Percentiles rank a stretch among this genome's conserved stretches.
These are phyloP conservation scores for Colletotrichum caudatum DNA, from an alignment of 2,329 filamentous ascomycete genomes.

Conservation along the genomic window DNA sequence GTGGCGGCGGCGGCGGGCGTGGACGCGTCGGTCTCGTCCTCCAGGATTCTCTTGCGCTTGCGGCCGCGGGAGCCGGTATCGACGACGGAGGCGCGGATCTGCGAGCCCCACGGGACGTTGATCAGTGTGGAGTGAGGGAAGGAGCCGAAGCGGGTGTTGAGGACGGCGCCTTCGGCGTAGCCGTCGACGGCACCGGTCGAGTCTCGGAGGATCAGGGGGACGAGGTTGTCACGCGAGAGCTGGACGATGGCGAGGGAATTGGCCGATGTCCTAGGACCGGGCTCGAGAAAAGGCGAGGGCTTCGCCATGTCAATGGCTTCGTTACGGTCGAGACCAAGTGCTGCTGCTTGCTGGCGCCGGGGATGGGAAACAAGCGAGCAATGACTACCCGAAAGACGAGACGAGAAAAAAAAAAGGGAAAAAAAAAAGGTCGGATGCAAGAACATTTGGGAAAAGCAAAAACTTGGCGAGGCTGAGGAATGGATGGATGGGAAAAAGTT, in stretches of 20 bases:
- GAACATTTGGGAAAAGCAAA: background rate
- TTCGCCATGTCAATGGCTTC: slow-evolving; percentile 49
- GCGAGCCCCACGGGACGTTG: slow-evolving; percentile 87
- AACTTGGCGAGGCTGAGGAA: slow-evolving; percentile 34
- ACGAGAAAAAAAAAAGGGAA: background rate
- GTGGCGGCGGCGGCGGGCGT: slow-evolving; percentile 45
- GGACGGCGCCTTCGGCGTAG: slow-evolving; percentile 80
- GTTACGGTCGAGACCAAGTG: background rate
- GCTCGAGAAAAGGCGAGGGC: slow-evolving; percentile 82
- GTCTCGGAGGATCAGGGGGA: slow-evolving; percentile 78
- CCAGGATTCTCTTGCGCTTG: slow-evolving; percentile 69
- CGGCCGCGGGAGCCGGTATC: slow-evolving; percentile 91
- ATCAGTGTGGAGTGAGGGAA: slow-evolving; percentile 85
- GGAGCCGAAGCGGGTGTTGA: slow-evolving; percentile 95
- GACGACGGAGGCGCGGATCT: slow-evolving; percentile 88
- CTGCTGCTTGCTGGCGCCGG: background rate
- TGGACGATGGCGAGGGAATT: slow-evolving; percentile 85
- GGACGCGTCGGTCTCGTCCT: slow-evolving; percentile 52
- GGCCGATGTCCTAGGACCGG: slow-evolving; percentile 70
- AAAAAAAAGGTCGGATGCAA: background rate
- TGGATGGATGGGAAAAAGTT: background rate
- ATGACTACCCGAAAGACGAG: background rate
- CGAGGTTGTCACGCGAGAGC: slow-evolving; percentile 86
- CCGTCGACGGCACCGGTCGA: slow-evolving; percentile 74
- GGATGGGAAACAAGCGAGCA: background rate